Evolutionary conservation across 345 rosid genomes (phyloP), one percentile per base, ranked within the genome.

Genomic region (Nasturtium officinale): DNA sequence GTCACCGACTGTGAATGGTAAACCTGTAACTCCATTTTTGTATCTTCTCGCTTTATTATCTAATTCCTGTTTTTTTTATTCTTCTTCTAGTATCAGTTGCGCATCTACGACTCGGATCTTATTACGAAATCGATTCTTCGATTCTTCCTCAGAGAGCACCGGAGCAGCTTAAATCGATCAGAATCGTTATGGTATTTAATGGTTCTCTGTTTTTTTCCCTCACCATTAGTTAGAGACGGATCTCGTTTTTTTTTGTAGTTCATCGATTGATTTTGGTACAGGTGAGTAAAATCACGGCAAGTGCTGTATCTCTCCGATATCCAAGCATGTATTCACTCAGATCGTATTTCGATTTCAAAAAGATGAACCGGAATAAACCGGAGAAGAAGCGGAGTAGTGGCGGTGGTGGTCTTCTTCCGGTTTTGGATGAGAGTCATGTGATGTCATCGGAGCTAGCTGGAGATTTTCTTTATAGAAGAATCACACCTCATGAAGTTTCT

Each of bases 271-370:
- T 46, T 5, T 12, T 16, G 9, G 16, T 38, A 40, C 69, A 95
- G 99, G 99, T 95, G 74, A 82, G 73, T 38, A 89, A 89, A 77
- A 89, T 86, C 84, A 82, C 83, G 6, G 84, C 75, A 55, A 69
- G 58, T 58, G 70, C 80, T 21, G 85, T 95, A 15, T 79, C 87
- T 6, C 79, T 91, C 79, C 87, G 97, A 60, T 95, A 75, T 68
- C 94, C 99, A 2, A 90, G 91, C 78, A 32, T 76, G 10, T 60
- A 54, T 67, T 86, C 97, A 37, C 83, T 95, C 40, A 65, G 77
- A 12, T 73, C 77, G 9, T 81, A 87, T 82, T 86, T 91, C 74
- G 76, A 67, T 35, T 77, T 60, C 32, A 21, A 16, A 18, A 71
- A 55, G n/a, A 50, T 9, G 47, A 79, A 47, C 58, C 58, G 67